These are phyloP conservation scores for Nemophila menziesii DNA, from an alignment of 257 asterid genomes.

Conservation along the genomic window DNA sequence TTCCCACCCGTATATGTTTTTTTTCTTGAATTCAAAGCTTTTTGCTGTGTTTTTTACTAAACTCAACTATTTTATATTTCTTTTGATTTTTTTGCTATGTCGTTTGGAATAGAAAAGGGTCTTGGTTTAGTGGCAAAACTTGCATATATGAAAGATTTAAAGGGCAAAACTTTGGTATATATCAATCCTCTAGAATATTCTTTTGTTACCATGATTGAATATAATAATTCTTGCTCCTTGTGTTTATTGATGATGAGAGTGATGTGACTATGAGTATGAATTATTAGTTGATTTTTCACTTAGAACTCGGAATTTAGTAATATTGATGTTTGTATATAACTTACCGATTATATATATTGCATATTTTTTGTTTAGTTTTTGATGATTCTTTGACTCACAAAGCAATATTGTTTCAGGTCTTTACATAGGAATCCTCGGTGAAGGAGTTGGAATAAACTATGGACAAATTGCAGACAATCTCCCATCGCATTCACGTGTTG, in stretches of 20 bases:
- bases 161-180: neutral
- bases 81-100: neutral
- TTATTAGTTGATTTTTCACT: too few relatives aligned
- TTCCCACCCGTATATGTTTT: too few relatives aligned
- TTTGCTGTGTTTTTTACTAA: neutral
- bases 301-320: neutral
- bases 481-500: constrained; percentile 65
- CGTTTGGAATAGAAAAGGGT: too few relatives aligned
- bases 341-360: neutral
- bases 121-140: neutral
- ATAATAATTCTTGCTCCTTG: neutral
- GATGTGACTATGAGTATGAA: neutral
- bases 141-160: constrained; percentile 3
- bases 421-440: constrained; percentile 11
- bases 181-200: neutral
- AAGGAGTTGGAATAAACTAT: constrained; percentile 73
- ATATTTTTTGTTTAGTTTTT: too few relatives aligned
- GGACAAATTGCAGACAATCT: constrained; percentile 85
- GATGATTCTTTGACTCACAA: constrained; percentile 1
- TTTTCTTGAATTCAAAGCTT: too few relatives aligned
- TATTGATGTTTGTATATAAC: neutral
- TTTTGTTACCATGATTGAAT: neutral
- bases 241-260: neutral
- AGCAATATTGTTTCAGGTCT: constrained; percentile 24
- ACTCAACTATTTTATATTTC: neutral